phyloP scores from a whole-genome alignment of 768 basidiomycete species.

The Phylloporus rhodoxanthus region DNA sequence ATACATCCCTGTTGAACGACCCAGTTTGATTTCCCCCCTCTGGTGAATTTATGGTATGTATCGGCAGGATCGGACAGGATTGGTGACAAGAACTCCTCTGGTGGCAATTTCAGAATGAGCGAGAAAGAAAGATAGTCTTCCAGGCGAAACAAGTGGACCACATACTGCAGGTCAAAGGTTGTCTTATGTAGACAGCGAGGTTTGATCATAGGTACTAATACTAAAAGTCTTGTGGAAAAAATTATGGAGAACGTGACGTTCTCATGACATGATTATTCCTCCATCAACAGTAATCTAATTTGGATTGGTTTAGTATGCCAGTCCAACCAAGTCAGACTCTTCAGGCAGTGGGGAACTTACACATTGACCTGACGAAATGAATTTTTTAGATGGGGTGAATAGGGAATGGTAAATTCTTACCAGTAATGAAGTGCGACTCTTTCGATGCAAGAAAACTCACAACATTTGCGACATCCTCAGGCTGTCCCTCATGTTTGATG shows the following conservation, averaged over 20 bases:
- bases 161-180: too few relatives aligned
- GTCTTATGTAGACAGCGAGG: too few relatives aligned
- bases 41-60: too few relatives aligned
- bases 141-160: too few relatives aligned
- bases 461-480: constrained; percentile 32
- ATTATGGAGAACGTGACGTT: background rate
- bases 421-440: constrained; percentile 23
- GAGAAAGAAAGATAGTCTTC: too few relatives aligned
- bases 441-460: constrained; percentile 36
- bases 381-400: background rate
- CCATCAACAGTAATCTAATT: background rate
- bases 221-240: background rate
- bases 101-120: too few relatives aligned
- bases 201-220: background rate
- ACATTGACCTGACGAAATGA: background rate
- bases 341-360: background rate
- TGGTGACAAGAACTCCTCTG: too few relatives aligned
- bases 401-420: background rate
- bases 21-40: too few relatives aligned
- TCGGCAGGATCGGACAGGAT: too few relatives aligned
- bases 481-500: constrained; percentile 17
- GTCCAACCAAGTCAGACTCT: too few relatives aligned
- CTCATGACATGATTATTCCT: background rate
- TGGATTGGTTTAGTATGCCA: background rate
- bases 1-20: too few relatives aligned